Percentiles rank a stretch among this genome's conserved stretches.
Conservation (phyloP, 2,329 filamentous ascomycete genomes). For the Fusarium sulawesiense region DNA sequence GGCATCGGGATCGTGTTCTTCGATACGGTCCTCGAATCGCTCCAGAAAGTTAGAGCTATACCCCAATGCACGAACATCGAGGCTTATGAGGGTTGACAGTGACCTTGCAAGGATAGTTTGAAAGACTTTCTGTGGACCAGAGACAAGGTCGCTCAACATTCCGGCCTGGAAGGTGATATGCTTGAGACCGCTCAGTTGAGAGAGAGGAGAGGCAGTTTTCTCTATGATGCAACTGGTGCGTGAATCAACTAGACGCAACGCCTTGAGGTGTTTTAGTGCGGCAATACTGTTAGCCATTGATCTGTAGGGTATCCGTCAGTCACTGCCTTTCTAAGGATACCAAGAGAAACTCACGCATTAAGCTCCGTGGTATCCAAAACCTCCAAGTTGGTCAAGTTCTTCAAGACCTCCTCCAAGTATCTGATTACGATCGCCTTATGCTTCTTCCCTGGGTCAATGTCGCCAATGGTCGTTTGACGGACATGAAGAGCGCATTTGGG, state of each 20-base stretch:
- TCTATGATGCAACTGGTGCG: not conserved
- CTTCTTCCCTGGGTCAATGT: not conserved
- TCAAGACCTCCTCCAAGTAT: constrained; percentile 13
- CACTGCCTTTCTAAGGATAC: accelerated
- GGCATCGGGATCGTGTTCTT: not conserved
- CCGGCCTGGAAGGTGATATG: not conserved
- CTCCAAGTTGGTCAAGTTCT: constrained; percentile 5
- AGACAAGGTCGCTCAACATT: accelerated
- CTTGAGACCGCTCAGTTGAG: not conserved
- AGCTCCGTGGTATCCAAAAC: not conserved
- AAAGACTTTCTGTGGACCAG: not conserved
- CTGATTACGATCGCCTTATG: not conserved
- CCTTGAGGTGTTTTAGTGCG: not conserved
- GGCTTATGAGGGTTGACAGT: not conserved
- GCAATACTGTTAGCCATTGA: not conserved
- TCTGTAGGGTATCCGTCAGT: not conserved
- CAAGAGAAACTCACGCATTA: not conserved
- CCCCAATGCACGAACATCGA: not conserved
- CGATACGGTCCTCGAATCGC: not conserved
- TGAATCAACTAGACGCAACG: not conserved
- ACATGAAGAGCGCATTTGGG: constrained; percentile 6
- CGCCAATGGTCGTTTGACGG: constrained; percentile 1
- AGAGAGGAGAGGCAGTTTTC: not conserved
- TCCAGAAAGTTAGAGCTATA: not conserved
- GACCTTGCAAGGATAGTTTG: constrained; percentile 14